phyloP scores from a whole-genome alignment of 441 rosid species.

The Eruca vesicaria region DNA sequence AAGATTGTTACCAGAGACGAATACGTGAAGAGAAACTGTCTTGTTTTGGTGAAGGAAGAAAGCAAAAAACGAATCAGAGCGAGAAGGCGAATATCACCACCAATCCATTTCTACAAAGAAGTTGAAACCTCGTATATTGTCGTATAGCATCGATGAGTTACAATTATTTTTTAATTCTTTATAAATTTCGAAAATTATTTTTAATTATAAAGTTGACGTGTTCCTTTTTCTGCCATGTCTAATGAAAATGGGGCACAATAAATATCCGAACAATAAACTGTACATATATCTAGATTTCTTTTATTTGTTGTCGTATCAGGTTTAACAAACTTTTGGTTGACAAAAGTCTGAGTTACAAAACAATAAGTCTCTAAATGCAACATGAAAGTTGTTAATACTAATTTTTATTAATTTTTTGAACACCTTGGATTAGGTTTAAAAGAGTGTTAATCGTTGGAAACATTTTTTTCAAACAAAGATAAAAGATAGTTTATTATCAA shows the following conservation, averaged over 20 bases:
- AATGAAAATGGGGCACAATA: conserved; percentile 23
- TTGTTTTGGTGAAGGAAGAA: not conserved
- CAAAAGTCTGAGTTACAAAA: too few species aligned
- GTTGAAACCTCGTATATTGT: conserved; percentile 36
- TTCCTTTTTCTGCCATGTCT: conserved; percentile 28
- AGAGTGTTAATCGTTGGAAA: too few species aligned
- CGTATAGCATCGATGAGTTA: conserved; percentile 11
- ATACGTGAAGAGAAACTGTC: conserved; percentile 24
- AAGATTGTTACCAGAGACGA: conserved; percentile 31
- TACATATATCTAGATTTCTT: too few species aligned
- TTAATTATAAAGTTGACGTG: conserved; percentile 19
- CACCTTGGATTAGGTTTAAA: too few species aligned
- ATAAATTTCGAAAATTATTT: not conserved
- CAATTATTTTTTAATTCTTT: not conserved
- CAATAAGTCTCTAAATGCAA: too few species aligned
- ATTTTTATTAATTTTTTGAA: too few species aligned
- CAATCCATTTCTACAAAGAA: not conserved
- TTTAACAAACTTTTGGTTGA: too few species aligned
- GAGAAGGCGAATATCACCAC: not conserved
- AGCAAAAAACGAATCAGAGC: not conserved
- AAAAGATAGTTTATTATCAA: too few species aligned
- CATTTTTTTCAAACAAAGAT: too few species aligned
- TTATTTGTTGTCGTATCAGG: too few species aligned
- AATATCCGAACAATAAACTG: too few species aligned
- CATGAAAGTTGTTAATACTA: too few species aligned